Conservation (phyloP, 495 filamentous ascomycete genomes). For the Lineolata rhizophorae region DNA sequence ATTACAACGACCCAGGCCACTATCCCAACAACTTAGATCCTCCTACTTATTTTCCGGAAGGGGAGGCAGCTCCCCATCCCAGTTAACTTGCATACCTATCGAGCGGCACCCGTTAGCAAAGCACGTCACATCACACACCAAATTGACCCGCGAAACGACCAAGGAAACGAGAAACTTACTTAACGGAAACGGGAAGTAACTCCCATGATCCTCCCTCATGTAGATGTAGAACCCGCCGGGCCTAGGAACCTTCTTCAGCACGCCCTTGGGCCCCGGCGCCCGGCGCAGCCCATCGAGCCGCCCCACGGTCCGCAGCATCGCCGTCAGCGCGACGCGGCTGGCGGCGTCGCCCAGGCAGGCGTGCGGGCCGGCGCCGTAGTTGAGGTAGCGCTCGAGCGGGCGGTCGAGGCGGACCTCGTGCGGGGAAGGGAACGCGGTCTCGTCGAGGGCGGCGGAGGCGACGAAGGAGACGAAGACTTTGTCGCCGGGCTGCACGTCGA, state of each 20-base stretch:
- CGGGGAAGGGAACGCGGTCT: conserved; percentile 44
- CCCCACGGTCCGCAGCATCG: conserved; percentile 18
- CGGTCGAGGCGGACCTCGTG: conserved; percentile 41
- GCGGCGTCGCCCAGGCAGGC: conserved; percentile 38
- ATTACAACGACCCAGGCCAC: too few relatives aligned
- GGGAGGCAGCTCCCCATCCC: too few relatives aligned
- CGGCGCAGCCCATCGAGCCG: conserved; percentile 35
- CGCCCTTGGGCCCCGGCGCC: conserved; percentile 43
- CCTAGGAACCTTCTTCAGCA: conserved; percentile 46
- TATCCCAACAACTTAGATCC: too few relatives aligned
- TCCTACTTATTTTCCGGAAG: too few relatives aligned
- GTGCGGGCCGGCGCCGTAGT: conserved; percentile 40
- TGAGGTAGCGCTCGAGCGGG: conserved; percentile 44
- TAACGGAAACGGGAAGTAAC: conserved; percentile 51
- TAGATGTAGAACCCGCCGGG: conserved; percentile 42
- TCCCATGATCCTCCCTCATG: conserved; percentile 51
- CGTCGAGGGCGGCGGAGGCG: conserved; percentile 22
- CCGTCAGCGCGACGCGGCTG: conserved; percentile 29
- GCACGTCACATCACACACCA: too few relatives aligned
- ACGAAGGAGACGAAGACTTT: conserved; percentile 30
- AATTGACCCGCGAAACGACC: too few relatives aligned
- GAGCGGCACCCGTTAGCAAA: too few relatives aligned
- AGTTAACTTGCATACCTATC: too few relatives aligned
- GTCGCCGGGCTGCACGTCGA: conserved; percentile 24
- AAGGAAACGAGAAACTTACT: too few relatives aligned